A percentile compares a stretch with the other conserved stretches of the same genome.
Conservation (phyloP, 2,329 filamentous ascomycete genomes). For the Chrysoporthe austroafricana region DNA sequence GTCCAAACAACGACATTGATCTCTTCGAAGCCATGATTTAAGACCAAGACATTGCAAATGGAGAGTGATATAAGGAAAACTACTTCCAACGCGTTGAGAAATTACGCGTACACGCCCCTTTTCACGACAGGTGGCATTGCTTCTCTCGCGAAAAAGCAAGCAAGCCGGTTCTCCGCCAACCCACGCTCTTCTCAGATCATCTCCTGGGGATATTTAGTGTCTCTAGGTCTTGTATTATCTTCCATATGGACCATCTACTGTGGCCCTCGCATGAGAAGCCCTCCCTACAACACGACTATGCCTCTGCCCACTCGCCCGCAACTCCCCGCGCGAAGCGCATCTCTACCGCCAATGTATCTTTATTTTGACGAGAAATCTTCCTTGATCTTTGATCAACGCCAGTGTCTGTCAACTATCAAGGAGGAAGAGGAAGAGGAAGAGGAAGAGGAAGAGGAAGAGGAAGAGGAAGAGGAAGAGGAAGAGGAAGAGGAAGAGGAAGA, state of each 20-base stretch:
- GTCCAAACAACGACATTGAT: too few relatives aligned
- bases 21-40: too few relatives aligned
- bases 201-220: background rate
- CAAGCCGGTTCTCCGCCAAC: background rate
- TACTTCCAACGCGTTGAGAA: too few relatives aligned
- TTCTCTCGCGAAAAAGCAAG: background rate
- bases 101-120: too few relatives aligned
- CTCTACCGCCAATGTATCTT: constrained; percentile 8
- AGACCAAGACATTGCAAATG: too few relatives aligned
- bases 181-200: background rate
- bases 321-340: constrained; percentile 4
- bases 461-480: too few relatives aligned
- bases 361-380: background rate
- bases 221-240: background rate
- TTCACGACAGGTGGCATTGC: background rate
- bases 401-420: background rate
- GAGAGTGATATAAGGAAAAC: too few relatives aligned
- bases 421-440: background rate
- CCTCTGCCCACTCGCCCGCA: background rate
- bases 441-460: background rate
- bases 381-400: background rate
- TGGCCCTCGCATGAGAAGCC: background rate
- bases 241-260: background rate
- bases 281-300: constrained; percentile 1
- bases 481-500: background rate